Conservation (phyloP, 345 rosid genomes). For the Streptanthus diversifolius region DNA sequence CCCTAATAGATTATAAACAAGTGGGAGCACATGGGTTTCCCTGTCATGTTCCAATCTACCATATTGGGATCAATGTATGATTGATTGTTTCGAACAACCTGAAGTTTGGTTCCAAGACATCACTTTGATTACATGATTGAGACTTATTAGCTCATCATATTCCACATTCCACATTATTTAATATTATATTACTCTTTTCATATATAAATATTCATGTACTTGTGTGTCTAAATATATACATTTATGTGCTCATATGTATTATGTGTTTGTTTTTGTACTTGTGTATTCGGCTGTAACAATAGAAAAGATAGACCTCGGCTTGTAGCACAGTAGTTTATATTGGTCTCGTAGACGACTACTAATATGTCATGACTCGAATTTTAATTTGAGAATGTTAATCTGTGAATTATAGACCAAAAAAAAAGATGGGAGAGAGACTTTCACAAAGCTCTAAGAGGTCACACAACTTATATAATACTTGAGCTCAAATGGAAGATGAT, state of each 20-base stretch:
- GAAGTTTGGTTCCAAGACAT: constrained; percentile 14
- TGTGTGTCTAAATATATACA: neutral
- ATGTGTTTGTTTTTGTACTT: neutral
- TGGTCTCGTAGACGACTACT: too few relatives aligned
- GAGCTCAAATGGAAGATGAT: neutral
- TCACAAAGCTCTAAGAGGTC: neutral
- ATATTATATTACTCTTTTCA: too few relatives aligned
- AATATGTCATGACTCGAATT: neutral
- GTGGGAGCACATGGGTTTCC: constrained; percentile 22
- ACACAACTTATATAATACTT: neutral
- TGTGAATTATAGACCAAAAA: neutral
- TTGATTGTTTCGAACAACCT: constrained; percentile 23
- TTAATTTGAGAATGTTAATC: neutral
- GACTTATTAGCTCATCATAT: constrained; percentile 19
- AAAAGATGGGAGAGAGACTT: neutral
- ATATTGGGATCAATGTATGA: constrained; percentile 13
- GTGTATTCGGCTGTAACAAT: neutral
- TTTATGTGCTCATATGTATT: neutral
- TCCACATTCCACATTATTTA: constrained; percentile 1
- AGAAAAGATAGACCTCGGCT: neutral
- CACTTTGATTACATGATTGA: constrained; percentile 12
- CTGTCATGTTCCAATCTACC: constrained; percentile 25
- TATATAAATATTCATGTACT: too few relatives aligned
- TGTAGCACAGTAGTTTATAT: neutral
- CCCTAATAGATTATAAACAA: neutral